phyloP scores from a whole-genome alignment of 75 land plant genomes.

The Azolla pinnata region DNA sequence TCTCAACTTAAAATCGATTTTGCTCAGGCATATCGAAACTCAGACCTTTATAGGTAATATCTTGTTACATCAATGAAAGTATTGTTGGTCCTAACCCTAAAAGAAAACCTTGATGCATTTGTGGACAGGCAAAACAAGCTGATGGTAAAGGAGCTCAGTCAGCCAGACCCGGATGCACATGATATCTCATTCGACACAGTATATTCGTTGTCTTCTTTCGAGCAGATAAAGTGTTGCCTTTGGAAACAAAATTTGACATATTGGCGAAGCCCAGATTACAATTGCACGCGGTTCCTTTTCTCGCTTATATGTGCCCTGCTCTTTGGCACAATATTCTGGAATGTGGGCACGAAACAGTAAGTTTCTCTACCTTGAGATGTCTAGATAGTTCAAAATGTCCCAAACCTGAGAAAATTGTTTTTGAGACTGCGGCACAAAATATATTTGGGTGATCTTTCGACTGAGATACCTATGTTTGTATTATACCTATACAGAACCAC shows the following conservation, averaged over 20 bases:
- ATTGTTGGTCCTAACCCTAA: neutral
- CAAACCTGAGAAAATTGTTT: too few species aligned
- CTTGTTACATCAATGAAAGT: neutral
- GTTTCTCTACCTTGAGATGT: neutral
- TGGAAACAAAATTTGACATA: conserved; percentile 38
- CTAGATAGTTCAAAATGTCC: too few species aligned
- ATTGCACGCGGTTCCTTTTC: conserved; percentile 27
- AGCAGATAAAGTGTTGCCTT: conserved; percentile 24
- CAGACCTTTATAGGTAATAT: conserved; percentile 24
- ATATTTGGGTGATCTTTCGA: too few species aligned
- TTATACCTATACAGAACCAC: conserved; percentile 10
- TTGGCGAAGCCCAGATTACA: conserved; percentile 42
- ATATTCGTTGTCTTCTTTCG: conserved; percentile 21
- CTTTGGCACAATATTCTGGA: conserved; percentile 38
- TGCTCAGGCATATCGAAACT: conserved; percentile 25
- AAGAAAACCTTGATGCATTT: neutral
- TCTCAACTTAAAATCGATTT: conserved; percentile 19
- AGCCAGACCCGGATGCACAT: conserved; percentile 21
- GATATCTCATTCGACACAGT: conserved; percentile 23
- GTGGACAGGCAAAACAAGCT: conserved; percentile 21
- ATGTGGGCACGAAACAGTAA: conserved; percentile 21
- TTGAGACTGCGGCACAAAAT: too few species aligned
- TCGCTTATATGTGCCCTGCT: conserved; percentile 21
- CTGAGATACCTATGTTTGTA: too few species aligned
- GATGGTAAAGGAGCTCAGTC: conserved; percentile 19